These are phyloP conservation scores for Pythium volutum DNA, from an alignment of 352 stramenopile genomes.

Conservation along the genomic window DNA sequence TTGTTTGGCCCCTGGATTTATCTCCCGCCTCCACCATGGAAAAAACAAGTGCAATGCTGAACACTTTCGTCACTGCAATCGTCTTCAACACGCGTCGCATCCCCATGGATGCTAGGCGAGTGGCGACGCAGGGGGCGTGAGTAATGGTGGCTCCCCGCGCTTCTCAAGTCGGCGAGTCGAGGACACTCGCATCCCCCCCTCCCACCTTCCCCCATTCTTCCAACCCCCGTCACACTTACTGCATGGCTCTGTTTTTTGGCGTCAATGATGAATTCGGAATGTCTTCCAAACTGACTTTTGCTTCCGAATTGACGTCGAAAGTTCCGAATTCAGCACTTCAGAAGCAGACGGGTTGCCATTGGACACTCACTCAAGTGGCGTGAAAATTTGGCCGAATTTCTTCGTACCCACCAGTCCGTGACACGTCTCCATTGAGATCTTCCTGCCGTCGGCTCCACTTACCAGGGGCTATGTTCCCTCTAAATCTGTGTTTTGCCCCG, in stretches of 20 bases:
- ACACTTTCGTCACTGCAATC: background rate
- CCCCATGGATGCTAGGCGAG: background rate
- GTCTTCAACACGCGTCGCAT: background rate
- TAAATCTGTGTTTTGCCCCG: background rate
- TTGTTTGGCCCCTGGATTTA: background rate
- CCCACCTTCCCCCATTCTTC: too few relatives aligned
- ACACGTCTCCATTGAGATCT: conserved; percentile 1
- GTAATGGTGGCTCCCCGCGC: too few relatives aligned
- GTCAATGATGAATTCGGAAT: background rate
- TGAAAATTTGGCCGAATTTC: conserved; percentile 7
- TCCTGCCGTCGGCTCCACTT: background rate
- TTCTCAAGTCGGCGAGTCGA: too few relatives aligned
- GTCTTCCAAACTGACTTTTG: background rate
- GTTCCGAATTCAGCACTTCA: too few relatives aligned
- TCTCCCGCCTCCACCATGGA: background rate
- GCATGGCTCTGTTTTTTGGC: background rate
- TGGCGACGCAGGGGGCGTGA: too few relatives aligned
- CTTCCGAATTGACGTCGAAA: too few relatives aligned
- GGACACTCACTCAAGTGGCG: background rate
- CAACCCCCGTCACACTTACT: too few relatives aligned
- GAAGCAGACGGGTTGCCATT: background rate
- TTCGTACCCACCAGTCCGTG: background rate
- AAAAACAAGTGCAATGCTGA: background rate
- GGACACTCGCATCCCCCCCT: background rate
- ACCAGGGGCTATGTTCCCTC: background rate